phyloP scores from a whole-genome alignment of 1,284 basidiomycete genomes.

The Sphaerobolus stellatus region DNA sequence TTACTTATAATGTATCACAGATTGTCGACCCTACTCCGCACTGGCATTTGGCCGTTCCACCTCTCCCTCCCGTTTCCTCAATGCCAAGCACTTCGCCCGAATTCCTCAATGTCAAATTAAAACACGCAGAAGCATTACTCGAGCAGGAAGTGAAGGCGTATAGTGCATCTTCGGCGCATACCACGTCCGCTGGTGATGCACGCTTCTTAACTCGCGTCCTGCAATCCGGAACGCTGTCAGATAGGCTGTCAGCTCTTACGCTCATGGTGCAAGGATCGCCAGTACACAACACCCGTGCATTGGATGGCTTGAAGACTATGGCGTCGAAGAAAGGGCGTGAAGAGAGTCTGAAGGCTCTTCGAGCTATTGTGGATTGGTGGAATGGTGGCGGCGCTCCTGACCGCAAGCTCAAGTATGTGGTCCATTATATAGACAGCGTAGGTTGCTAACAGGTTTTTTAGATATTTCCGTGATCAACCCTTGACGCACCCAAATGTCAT shows the following conservation, averaged over 20 bases:
- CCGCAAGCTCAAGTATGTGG: constrained; percentile 76
- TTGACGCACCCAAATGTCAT: constrained; percentile 66
- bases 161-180: constrained; percentile 39
- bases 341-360: constrained; percentile 85
- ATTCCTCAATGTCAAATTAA: constrained; percentile 45
- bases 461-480: constrained; percentile 93
- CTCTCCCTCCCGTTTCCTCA: constrained; percentile 26
- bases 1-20: too few species aligned
- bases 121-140: constrained; percentile 54
- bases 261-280: constrained; percentile 90
- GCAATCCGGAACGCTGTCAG: constrained; percentile 86
- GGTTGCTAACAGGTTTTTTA: constrained; percentile 29
- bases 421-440: neutral
- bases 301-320: constrained; percentile 77
- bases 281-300: constrained; percentile 81
- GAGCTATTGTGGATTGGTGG: constrained; percentile 97
- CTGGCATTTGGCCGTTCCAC: constrained; percentile 55
- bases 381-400: constrained; percentile 82
- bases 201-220: constrained; percentile 84
- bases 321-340: constrained; percentile 88
- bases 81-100: constrained; percentile 39
- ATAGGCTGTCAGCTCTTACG: constrained; percentile 90
- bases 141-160: constrained; percentile 49
- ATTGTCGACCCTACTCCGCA: constrained; percentile 53
- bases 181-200: constrained; percentile 62